Evolutionary conservation across 805 yeast genomes (phyloP), one percentile per base, ranked within the genome.

Genomic region (Saccharomycopsis fermentans): DNA sequence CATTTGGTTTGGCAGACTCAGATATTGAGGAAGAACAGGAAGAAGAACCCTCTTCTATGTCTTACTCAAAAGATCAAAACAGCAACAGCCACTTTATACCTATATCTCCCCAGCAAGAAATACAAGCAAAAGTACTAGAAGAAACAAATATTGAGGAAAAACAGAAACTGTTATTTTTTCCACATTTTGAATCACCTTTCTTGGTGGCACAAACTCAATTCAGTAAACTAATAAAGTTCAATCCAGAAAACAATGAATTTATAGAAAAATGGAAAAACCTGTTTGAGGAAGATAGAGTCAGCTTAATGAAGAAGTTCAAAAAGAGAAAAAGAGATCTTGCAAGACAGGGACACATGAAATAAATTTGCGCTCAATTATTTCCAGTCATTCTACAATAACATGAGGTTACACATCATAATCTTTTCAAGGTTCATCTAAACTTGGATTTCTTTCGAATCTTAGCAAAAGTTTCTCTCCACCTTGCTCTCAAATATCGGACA

Each of bases 261-360:
- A 71, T 75, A 21, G 73, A 71, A 2, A 73, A 73, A 9, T 90
- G 92, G 81, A 90, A 85, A 54, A 72, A 77, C 48, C 83, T 87
- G 79, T 92, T 91, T 70, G 89, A 88, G 85, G 86, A 82, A 52
- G 81, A 83, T 68, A 80, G 98, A 70, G 91, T 92, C 43, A 87
- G 83, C 56, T 77, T 90, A 77, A 83, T 85, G 61, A 80, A 87
- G 62, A 88, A 84, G 57, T 81, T 91, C 69, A 85, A 86, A 67
- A 78, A 84, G 64, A 78, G 87, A 61, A 82, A 83, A 67, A 80
- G 92, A 71, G 97, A 91, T 65, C 87, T 81, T 4, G 54, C 79
- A 55, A 78, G 90, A 64, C 81, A 77, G 62, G 50, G 50, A 2
- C 34, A 32, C 24, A 26, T 6, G 14, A 55, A 55, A 34, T n/a